Base-by-base conservation (phyloP, 1,284 basidiomycete species). In the Apiotrichum siamense region DNA sequence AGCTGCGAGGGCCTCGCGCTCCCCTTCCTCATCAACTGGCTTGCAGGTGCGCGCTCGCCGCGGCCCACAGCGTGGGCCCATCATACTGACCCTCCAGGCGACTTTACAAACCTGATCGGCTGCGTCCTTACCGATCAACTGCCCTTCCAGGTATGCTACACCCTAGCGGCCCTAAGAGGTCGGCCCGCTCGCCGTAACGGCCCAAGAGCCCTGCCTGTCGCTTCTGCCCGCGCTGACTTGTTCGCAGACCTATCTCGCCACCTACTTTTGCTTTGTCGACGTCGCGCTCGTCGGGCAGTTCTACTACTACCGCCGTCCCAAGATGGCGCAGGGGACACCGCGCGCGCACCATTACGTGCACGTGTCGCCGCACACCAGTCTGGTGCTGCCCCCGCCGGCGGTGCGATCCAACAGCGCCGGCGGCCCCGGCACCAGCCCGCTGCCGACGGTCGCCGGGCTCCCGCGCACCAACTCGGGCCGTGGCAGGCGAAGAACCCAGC, bases 61-160 rank as follows among this genome's bases (percentile, higher is more conserved):
- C 18, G 27, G 24, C 7, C 12, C 23, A 20, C n/a, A n/a, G 27
- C 27, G 5, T 10, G 29, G n/a, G 4, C 11, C 10, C 17, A 12
- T 32, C 7, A 12, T 6, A n/a, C 44, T 46, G 31, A 50, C 31
- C 38, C 45, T 23, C n/a, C 61, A 91, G 89, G 92, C 49, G 92
- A 96, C 73, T 75, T 86, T 29, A 90, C 90, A 23, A 96, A 96
- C 70, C 78, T 96, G 33, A 74, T 94, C 60, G 76, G 90, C 13
- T 94, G 92, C 71, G 73, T 96, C 55, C 78, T 97, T 47, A 96
- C 92, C 1, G 80, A 86, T 63, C 92, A 96, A 66, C 79, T 96
- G n/a, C 89, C 89, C 13, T 96, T 97, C 73, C 91, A 93, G 75
- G 89, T 88, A 67, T 63, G 80, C 67, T 48, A n/a, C n/a, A n/a